Conservation (phyloP, 2,329 filamentous ascomycete genomes). For the Aspergillus viridinutans region DNA sequence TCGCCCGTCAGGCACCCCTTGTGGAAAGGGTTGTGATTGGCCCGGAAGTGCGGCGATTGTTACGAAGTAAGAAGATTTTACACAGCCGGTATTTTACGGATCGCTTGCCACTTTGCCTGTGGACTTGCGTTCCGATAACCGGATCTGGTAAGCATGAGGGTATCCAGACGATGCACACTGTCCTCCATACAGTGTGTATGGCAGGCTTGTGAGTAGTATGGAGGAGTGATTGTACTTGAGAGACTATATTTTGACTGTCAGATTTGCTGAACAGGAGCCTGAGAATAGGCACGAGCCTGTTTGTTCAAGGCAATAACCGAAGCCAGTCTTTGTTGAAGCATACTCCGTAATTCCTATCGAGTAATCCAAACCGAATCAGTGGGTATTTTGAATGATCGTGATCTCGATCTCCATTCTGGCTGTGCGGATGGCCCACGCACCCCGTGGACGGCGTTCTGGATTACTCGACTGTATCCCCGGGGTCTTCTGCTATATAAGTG, state of each 20-base stretch:
- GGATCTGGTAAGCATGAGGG: not conserved
- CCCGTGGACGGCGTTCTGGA: not conserved
- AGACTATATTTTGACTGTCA: not conserved
- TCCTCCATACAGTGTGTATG: slow-evolving; percentile 3
- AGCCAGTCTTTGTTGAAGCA: not conserved
- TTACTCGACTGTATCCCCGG: not conserved
- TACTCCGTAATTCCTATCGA: not conserved
- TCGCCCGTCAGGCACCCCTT: not conserved
- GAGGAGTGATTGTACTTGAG: too few relatives aligned
- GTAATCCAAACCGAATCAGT: not conserved
- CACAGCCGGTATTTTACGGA: not conserved
- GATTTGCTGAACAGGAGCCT: not conserved
- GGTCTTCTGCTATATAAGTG: not conserved
- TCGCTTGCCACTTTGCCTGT: not conserved
- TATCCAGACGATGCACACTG: not conserved
- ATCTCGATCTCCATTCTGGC: not conserved
- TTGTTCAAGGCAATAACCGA: not conserved
- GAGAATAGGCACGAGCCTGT: not conserved
- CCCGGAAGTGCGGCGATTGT: not conserved
- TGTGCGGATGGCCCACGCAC: not conserved
- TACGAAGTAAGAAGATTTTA: not conserved
- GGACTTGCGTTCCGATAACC: not conserved
- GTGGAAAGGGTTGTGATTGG: not conserved
- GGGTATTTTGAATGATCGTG: not conserved
- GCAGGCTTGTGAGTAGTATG: not conserved